Evolutionary conservation across 371 early-diverging fungal species (phyloP), one percentile per base, ranked within the genome.

Genomic region (Phascolomyces articulosus): DNA sequence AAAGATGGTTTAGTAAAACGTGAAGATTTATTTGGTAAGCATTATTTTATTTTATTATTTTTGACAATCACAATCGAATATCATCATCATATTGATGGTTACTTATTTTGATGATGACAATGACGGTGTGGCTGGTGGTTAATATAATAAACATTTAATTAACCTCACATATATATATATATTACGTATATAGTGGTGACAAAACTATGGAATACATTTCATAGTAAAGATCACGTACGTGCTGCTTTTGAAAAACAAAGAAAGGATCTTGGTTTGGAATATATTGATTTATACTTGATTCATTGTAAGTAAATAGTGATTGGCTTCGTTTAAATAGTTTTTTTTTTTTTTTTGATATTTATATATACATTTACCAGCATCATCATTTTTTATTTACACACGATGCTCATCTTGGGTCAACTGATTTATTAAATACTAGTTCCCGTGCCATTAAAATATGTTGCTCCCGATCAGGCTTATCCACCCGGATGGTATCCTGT

Each of bases 201-300:
- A 51, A 93, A 92, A 71, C 76, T 91, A 31, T 87, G 87, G 88
- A 87, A 87, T 67, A 80, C 81, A n/a, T 70, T 69, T 55, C 85
- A 85, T 60, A 63, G 64, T 51, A 79, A 80, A 48, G 69, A 73
- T 7, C 49, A 79, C 29, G 82, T 85, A 9, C 72, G 76, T 9
- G 63, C 75, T 40, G 82, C 70, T 15, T 68, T 84, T 60, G 73
- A 78, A 23, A 74, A 68, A 44, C 85, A 88, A 51, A 72, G 91
- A 31, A 61, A 70, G 57, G 81, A 88, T 47, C 77, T 89, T 66
- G 79, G 80, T 38, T 70, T 86, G 16, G 82, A 85, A 3, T 93
- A 93, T 58, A 63, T 94, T 53, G 93, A 94, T 75, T 78, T 93
- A 40, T 93, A 90, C 63, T 66, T 77, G 31, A 72, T 83, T 55